Percentiles rank a stretch among this genome's conserved stretches.
Evolutionary conservation across 129 eudicot genomes (phyloP).

Genomic region (Flaveria ramosissima): DNA sequence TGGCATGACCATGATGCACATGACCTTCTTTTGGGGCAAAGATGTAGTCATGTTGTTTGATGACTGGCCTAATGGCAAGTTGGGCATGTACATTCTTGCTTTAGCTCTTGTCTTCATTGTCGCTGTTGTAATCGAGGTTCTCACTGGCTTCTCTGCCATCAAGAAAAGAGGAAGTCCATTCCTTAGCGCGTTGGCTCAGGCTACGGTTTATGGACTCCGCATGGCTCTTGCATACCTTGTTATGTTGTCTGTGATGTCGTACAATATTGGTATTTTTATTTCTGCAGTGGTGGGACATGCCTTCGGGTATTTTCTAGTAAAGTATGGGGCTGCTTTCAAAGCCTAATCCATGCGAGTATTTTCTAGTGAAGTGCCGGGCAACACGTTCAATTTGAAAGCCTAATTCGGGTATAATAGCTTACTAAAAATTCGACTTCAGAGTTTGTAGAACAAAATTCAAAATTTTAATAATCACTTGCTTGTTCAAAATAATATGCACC

Average conservation of each 20-base stretch:
- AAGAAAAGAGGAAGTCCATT: conserved; percentile 29
- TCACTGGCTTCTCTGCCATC: conserved; percentile 26
- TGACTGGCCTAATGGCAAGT: conserved; percentile 55
- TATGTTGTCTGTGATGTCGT: conserved; percentile 75
- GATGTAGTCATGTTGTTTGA: conserved; percentile 47
- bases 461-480: not conserved
- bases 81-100: conserved; percentile 62
- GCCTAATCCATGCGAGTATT: too few relatives aligned
- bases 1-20: conserved; percentile 59
- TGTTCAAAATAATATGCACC: not conserved
- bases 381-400: not conserved
- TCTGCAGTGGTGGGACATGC: conserved; percentile 51
- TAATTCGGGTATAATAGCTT: not conserved
- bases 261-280: conserved; percentile 56
- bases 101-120: conserved; percentile 45
- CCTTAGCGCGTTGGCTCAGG: conserved; percentile 33
- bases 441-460: not conserved
- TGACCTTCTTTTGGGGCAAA: conserved; percentile 71
- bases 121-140: conserved; percentile 41
- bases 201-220: conserved; percentile 42
- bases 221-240: conserved; percentile 60
- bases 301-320: conserved; percentile 50
- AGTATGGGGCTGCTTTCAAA: conserved; percentile 33
- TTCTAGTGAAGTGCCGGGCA: too few relatives aligned
- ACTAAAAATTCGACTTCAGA: not conserved